Conservation (phyloP, 129 eudicot genomes). For the Calendula officinalis region DNA sequence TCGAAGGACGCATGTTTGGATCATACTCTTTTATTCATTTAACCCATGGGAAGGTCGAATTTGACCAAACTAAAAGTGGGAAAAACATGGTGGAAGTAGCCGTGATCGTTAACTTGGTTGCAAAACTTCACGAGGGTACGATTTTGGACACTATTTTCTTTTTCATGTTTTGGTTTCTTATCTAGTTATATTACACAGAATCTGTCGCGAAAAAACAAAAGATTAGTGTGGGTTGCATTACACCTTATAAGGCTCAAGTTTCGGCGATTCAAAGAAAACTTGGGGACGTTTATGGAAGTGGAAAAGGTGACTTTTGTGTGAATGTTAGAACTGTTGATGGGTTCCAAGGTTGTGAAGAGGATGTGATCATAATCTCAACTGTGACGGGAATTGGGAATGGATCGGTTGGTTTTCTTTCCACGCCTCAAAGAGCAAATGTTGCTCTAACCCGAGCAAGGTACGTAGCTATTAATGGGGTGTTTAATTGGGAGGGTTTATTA, state of each 20-base stretch:
- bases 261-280: conserved; percentile 46
- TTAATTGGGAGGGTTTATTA: too few relatives aligned
- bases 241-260: conserved; percentile 77
- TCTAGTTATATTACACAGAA: conserved; percentile 29
- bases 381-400: conserved; percentile 45
- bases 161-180: background rate
- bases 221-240: conserved; percentile 62
- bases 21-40: conserved; percentile 69
- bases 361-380: conserved; percentile 69
- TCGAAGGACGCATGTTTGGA: conserved; percentile 54
- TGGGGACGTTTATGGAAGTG: conserved; percentile 19
- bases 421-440: conserved; percentile 61
- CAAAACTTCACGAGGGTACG: conserved; percentile 51
- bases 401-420: conserved; percentile 54
- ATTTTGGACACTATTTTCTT: background rate
- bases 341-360: conserved; percentile 83
- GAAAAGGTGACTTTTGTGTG: conserved; percentile 39
- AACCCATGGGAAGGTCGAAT: conserved; percentile 29
- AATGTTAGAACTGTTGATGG: conserved; percentile 58
- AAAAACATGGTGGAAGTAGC: conserved; percentile 57
- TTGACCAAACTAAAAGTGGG: conserved; percentile 36
- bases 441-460: conserved; percentile 92
- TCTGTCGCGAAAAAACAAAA: conserved; percentile 26
- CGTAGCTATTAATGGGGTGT: too few relatives aligned
- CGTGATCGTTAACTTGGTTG: conserved; percentile 44